A percentile compares a stretch with the other conserved stretches of the same genome.
Evolutionary conservation across 257 asterid genomes (phyloP).

Genomic region (Solanum paucissectum): DNA sequence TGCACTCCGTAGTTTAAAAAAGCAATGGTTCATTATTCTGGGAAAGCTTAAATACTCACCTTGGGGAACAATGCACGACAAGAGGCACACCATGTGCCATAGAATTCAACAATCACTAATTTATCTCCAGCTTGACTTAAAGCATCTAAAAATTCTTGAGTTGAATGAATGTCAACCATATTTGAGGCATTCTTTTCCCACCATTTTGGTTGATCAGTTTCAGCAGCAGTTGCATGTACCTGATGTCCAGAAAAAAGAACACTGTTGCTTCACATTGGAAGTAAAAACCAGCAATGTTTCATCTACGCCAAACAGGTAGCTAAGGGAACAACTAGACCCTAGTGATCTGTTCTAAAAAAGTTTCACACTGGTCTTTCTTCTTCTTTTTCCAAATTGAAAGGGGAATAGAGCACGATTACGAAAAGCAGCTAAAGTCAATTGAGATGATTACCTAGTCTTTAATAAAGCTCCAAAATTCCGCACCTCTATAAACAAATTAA

Average conservation of each 20-base stretch:
- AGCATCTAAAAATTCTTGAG: slow-evolving; percentile 28
- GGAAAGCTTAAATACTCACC: slow-evolving; percentile 9
- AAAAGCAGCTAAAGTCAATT: neutral
- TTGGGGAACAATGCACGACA: slow-evolving; percentile 42
- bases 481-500: neutral
- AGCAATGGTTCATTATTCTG: neutral
- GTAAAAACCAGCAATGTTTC: neutral
- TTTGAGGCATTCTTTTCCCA: slow-evolving; percentile 39
- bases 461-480: neutral
- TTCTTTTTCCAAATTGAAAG: neutral
- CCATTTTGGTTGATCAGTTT: slow-evolving; percentile 37
- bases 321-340: neutral
- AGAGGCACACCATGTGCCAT: slow-evolving; percentile 51
- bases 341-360: neutral
- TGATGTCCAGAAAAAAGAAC: neutral
- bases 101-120: slow-evolving; percentile 34
- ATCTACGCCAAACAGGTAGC: neutral
- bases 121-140: slow-evolving; percentile 34
- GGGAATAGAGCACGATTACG: neutral
- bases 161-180: slow-evolving; percentile 34
- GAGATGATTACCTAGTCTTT: neutral
- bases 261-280: neutral
- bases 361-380: neutral
- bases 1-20: neutral
- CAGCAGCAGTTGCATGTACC: slow-evolving; percentile 28